These are phyloP conservation scores for Trichoderma lentiforme DNA, from an alignment of 2,329 filamentous ascomycete genomes.

Conservation along the genomic window DNA sequence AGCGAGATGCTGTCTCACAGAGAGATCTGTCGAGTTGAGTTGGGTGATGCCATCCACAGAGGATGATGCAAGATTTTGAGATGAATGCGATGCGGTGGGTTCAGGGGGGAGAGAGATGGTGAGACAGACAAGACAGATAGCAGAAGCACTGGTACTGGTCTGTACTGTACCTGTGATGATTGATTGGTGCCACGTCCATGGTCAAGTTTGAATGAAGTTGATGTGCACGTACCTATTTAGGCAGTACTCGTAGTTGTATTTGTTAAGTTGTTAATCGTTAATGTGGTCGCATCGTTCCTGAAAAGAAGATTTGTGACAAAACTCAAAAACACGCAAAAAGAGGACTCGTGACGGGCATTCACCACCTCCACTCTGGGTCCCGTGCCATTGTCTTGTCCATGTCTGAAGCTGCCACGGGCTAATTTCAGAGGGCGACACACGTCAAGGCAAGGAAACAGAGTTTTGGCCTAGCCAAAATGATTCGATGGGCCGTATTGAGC, in stretches of 20 bases:
- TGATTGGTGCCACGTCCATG: conserved; percentile 18
- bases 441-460: background rate
- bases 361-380: background rate
- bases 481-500: background rate
- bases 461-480: background rate
- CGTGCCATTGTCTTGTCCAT: background rate
- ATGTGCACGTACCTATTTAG: background rate
- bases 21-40: conserved; percentile 9
- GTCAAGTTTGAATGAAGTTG: background rate
- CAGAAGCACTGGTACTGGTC: background rate
- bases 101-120: background rate
- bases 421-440: background rate
- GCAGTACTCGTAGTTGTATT: background rate
- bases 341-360: background rate
- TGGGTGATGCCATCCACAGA: conserved; percentile 10
- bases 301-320: conserved; percentile 1
- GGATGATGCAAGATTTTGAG: background rate
- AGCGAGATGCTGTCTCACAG: conserved; percentile 17
- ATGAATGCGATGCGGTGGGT: conserved; percentile 3
- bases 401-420: background rate
- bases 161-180: background rate
- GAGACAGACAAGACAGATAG: background rate
- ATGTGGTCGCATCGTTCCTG: background rate
- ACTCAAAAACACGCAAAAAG: conserved; percentile 11
- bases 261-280: background rate